Base-by-base conservation (phyloP, 2,329 filamentous ascomycete species). In the Neoscytalidium dimidiatum region DNA sequence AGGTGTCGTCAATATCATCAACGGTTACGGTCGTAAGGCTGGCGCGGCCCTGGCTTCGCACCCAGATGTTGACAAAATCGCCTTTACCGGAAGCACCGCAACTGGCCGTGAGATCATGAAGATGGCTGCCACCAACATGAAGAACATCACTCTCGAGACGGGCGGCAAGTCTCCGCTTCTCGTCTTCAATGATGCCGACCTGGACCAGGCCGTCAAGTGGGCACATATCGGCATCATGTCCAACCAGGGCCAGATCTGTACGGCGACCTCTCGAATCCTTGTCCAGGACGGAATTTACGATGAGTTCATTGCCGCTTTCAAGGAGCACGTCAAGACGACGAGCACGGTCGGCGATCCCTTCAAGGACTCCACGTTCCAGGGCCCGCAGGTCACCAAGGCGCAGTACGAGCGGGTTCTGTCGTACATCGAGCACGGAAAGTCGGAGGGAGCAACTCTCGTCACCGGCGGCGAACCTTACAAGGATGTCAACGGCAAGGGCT, bases 361-460 rank as follows among this genome's bases (percentile, higher is more conserved):
- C 41, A 35, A 66, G 17, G 64, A 66, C 41, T 78, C 77, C 46
- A 79, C 82, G 48, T 72, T 85, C 43, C 82, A 87, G 64, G 85
- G 86, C 0, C 89, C 89, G 0, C 75, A 90, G 2, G 86, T 88
- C 66, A 91, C 91, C 75, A 76, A 81, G 68, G 84, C 87, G 82
- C 89, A 91, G 74, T 90, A 83, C 71, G 84, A 88, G 52, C 83
- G 83, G 26, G 85, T 88, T 28, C 84, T 83, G 69, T 74, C 78
- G 13, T 83, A 88, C 66, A 81, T 90, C 61, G 79, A 80, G 9
- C 84, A 88, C 57, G 85, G 84, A 66, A 81, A 83, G 69, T 78
- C 80, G 67, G 82, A 84, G 41, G 83, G 84, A 53, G 81, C 84
- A 68, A 81, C 82, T 13, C 79, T 86, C 48, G 83, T 82, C 1